phyloP scores from a whole-genome alignment of 164 flowering plant species.

The Macadamia tetraphylla region DNA sequence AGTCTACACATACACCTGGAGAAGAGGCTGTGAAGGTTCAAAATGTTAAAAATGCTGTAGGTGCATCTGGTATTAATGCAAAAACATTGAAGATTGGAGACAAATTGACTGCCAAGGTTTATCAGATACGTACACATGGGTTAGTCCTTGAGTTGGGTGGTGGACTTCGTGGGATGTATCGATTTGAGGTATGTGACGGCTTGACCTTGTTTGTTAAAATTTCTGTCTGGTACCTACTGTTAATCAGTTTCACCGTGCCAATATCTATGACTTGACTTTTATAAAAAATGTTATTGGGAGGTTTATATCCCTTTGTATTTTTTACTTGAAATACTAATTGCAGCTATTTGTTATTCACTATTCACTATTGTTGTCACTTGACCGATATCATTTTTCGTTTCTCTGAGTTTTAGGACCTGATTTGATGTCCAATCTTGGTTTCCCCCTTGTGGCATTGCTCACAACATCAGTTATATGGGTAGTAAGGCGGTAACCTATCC shows the following conservation, averaged over 20 bases:
- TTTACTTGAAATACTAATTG: too few relatives aligned
- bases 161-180: slow-evolving; percentile 77
- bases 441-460: too few relatives aligned
- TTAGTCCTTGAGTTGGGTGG: slow-evolving; percentile 82
- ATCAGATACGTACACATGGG: slow-evolving; percentile 75
- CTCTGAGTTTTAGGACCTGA: too few relatives aligned
- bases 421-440: too few relatives aligned
- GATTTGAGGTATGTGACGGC: slow-evolving; percentile 59
- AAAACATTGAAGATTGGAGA: slow-evolving; percentile 60
- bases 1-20: not conserved
- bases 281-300: too few relatives aligned
- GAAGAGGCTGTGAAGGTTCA: not conserved
- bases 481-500: too few relatives aligned
- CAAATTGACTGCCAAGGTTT: slow-evolving; percentile 52
- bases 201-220: not conserved
- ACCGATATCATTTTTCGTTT: too few relatives aligned
- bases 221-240: not conserved
- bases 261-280: too few relatives aligned
- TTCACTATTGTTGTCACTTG: too few relatives aligned
- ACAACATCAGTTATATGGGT: too few relatives aligned
- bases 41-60: slow-evolving; percentile 17
- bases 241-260: not conserved
- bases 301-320: too few relatives aligned
- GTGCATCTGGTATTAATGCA: slow-evolving; percentile 25
- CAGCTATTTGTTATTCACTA: too few relatives aligned